Conservation (phyloP, 306 rosid genomes). For the Hippophae rhamnoides region DNA sequence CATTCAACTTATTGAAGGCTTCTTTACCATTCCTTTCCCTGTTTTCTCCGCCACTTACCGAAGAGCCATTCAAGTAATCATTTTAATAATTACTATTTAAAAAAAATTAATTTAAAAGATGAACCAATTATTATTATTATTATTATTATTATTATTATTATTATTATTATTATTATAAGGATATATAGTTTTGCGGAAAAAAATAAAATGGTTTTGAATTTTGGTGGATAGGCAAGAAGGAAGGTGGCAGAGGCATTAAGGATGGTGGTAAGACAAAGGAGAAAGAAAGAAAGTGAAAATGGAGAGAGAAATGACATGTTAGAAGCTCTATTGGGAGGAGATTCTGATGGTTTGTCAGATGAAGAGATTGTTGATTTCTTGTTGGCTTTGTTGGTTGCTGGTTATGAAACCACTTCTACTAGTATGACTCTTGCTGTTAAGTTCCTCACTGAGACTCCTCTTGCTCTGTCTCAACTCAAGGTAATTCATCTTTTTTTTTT, state of each 20-base stretch:
- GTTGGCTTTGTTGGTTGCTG: constrained; percentile 82
- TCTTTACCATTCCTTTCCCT: constrained; percentile 73
- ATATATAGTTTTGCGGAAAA: too few species aligned
- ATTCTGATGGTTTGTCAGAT: constrained; percentile 51
- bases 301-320: constrained; percentile 56
- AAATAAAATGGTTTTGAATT: too few species aligned
- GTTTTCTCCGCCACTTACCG: constrained; percentile 80
- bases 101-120: too few species aligned
- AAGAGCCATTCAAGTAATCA: constrained; percentile 59
- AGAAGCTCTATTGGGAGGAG: constrained; percentile 69
- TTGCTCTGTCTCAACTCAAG: constrained; percentile 83
- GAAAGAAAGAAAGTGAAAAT: constrained; percentile 31
- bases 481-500: constrained; percentile 13
- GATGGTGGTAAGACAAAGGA: constrained; percentile 54
- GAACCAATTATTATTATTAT: too few species aligned
- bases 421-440: constrained; percentile 93
- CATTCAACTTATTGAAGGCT: constrained; percentile 81
- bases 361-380: constrained; percentile 83
- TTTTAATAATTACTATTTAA: neutral
- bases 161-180: too few species aligned
- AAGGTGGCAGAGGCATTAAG: constrained; percentile 90
- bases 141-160: too few species aligned
- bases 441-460: constrained; percentile 86
- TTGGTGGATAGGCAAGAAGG: constrained; percentile 47
- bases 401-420: constrained; percentile 92